Percentiles rank a stretch among this genome's conserved stretches.
Conservation (phyloP, 2,329 filamentous ascomycete genomes). For the Lachnellula cervina region DNA sequence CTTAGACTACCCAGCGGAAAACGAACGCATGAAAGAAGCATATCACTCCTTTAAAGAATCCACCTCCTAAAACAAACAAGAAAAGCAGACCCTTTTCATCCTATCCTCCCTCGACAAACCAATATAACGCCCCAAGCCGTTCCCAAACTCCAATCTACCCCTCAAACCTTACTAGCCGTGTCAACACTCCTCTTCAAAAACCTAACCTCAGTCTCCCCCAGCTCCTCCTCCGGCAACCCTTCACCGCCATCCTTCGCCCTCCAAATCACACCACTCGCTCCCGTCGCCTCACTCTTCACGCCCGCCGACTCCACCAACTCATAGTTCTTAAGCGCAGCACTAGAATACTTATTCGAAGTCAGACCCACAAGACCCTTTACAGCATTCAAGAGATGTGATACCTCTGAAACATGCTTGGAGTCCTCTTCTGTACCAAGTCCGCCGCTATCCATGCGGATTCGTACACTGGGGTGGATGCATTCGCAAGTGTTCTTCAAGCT, state of each 20-base stretch:
- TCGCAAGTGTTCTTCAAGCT: constrained; percentile 33
- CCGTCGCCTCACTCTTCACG: constrained; percentile 7
- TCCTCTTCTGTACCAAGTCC: constrained; percentile 31
- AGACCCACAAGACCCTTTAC: constrained; percentile 10
- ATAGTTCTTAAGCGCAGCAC: constrained; percentile 15
- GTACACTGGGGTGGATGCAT: constrained; percentile 30
- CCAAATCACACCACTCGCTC: constrained; percentile 13
- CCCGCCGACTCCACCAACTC: constrained; percentile 4
- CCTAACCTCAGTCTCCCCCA: constrained; percentile 19
- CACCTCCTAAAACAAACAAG: no score
- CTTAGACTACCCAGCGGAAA: no score
- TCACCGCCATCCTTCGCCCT: constrained; percentile 11
- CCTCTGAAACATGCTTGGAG: constrained; percentile 3
- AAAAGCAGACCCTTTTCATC: no score
- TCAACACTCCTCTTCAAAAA: constrained; percentile 13
- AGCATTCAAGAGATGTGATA: constrained; percentile 7
- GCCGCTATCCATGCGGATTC: constrained; percentile 23
- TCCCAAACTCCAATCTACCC: not conserved
- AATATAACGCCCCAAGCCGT: not conserved
- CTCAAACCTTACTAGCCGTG: not conserved
- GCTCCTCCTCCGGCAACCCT: constrained; percentile 15
- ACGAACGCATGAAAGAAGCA: no score
- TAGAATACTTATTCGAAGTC: not conserved
- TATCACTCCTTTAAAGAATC: no score
- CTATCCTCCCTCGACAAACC: no score